Percentiles rank a stretch among this genome's conserved stretches.
These are phyloP conservation scores for Pyrenophora graminea DNA, from an alignment of 2,329 filamentous ascomycete species.

Conservation along the genomic window DNA sequence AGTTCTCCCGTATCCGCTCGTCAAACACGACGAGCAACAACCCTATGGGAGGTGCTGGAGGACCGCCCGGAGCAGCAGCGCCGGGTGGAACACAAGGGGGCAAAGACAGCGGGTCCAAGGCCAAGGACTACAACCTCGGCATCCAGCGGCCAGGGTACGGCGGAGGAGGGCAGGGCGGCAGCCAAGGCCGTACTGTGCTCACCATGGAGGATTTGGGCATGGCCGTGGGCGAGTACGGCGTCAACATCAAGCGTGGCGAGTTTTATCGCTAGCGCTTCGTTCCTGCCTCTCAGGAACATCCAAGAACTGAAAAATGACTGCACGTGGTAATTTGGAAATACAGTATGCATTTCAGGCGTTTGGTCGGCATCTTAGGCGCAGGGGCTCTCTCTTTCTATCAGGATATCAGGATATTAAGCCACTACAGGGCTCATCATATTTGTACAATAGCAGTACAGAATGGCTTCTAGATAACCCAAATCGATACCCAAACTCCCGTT, in stretches of 20 bases:
- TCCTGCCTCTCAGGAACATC: not conserved
- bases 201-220: conserved; percentile 99
- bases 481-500: conserved; percentile 46
- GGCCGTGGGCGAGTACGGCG: conserved; percentile 96
- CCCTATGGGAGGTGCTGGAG: conserved; percentile 77
- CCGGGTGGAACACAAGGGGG: conserved; percentile 59
- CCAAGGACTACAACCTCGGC: conserved; percentile 54
- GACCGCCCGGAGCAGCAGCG: conserved; percentile 64
- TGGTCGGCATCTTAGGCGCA: conserved; percentile 26
- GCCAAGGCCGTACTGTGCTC: conserved; percentile 87
- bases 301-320: conserved; percentile 3
- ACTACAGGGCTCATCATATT: conserved; percentile 27
- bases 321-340: not conserved
- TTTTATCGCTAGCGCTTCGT: conserved; percentile 75
- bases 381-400: conserved; percentile 6
- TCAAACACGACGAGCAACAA: conserved; percentile 90
- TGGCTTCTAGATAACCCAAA: conserved; percentile 31
- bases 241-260: conserved; percentile 96
- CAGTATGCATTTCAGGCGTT: conserved; percentile 36
- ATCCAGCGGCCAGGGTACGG: conserved; percentile 60
- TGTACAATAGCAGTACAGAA: conserved; percentile 43
- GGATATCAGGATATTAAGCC: conserved; percentile 18
- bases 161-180: conserved; percentile 85
- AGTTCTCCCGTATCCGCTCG: conserved; percentile 94
- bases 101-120: conserved; percentile 48